phyloP scores from a whole-genome alignment of 306 rosid species.

The Coriaria nepalensis region DNA sequence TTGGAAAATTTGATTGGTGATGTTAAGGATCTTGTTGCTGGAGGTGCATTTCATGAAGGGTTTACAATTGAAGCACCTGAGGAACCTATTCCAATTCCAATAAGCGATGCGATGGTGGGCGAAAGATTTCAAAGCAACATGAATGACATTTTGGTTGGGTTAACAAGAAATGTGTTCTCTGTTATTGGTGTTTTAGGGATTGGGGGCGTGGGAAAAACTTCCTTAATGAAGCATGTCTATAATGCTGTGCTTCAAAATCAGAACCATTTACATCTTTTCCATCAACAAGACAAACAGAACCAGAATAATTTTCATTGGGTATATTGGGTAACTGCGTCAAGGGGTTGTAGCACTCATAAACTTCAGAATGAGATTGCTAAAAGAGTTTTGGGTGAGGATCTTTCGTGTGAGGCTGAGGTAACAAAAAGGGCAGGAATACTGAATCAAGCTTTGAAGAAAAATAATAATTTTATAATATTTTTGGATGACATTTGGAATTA shows the following conservation, averaged over 20 bases:
- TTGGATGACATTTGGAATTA: conserved; percentile 27
- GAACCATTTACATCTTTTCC: too few relatives aligned
- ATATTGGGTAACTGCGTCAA: neutral
- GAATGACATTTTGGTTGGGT: conserved; percentile 2
- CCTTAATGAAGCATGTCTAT: conserved; percentile 10
- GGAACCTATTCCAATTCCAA: conserved; percentile 18
- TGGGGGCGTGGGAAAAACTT: conserved; percentile 33
- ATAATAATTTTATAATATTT: conserved; percentile 1
- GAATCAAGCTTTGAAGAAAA: conserved; percentile 3
- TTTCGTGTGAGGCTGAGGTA: conserved; percentile 6
- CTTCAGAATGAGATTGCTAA: neutral
- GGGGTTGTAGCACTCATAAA: neutral
- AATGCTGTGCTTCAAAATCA: too few relatives aligned
- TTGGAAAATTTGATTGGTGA: too few relatives aligned
- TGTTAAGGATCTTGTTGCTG: conserved; percentile 15
- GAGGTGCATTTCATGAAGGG: conserved; percentile 23
- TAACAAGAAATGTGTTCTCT: neutral
- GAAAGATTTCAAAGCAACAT: conserved; percentile 9
- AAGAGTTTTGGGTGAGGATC: neutral
- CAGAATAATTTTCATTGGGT: neutral
- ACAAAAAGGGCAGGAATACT: conserved; percentile 18
- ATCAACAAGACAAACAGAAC: too few relatives aligned
- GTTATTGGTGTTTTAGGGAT: conserved; percentile 19
- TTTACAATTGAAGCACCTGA: conserved; percentile 11
- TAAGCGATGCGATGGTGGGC: conserved; percentile 17